These are phyloP conservation scores for Isabelozyma rhagii DNA, from an alignment of 805 yeast genomes.

Conservation along the genomic window DNA sequence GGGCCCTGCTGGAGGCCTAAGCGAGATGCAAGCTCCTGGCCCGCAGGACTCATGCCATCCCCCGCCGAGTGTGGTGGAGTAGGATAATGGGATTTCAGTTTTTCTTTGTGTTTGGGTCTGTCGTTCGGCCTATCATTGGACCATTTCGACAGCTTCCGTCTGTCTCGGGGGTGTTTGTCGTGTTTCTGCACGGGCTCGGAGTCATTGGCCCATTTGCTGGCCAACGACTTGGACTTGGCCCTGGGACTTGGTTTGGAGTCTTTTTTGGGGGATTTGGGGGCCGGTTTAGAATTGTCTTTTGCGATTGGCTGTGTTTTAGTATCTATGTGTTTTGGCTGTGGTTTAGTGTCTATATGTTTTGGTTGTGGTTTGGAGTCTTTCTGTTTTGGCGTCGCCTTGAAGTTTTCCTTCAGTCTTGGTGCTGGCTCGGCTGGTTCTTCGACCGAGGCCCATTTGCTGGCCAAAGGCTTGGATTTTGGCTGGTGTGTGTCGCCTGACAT, in stretches of 20 bases:
- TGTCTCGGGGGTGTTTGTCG: neutral
- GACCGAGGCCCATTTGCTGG: conserved; percentile 31
- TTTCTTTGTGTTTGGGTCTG: neutral
- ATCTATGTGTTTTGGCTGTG: too few species aligned
- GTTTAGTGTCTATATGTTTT: too few species aligned
- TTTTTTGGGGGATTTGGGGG: too few species aligned
- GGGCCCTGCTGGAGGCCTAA: neutral
- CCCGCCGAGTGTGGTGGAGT: neutral
- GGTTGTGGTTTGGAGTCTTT: too few species aligned
- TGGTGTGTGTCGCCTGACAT: neutral
- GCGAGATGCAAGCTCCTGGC: conserved; percentile 13
- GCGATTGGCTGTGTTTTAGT: too few species aligned
- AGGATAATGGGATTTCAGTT: neutral
- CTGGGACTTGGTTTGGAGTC: conserved; percentile 1
- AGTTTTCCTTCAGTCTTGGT: too few species aligned
- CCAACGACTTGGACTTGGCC: conserved; percentile 14
- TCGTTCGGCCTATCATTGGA: neutral
- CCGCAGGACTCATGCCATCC: conserved; percentile 7
- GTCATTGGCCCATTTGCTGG: conserved; percentile 34
- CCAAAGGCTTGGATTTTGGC: conserved; percentile 5
- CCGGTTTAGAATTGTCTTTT: too few species aligned
- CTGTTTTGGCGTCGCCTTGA: too few species aligned
- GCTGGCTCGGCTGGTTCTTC: too few species aligned
- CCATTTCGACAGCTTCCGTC: neutral
- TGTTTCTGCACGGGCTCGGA: neutral